These are phyloP conservation scores for Mucor saturninus DNA, from an alignment of 371 early-diverging fungal species.

Conservation along the genomic window DNA sequence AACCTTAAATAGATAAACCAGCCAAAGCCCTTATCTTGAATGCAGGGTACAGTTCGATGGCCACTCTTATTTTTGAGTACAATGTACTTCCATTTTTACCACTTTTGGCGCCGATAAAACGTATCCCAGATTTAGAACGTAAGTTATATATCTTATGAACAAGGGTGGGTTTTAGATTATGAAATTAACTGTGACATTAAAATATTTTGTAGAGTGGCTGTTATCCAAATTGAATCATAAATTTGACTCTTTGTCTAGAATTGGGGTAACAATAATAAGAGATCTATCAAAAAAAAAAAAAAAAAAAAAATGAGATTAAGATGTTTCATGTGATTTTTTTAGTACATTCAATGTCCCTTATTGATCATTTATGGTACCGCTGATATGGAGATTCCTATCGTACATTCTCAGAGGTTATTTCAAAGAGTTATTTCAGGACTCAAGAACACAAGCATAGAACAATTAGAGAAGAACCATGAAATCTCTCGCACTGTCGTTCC, in stretches of 20 bases:
- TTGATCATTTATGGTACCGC: conserved; percentile 39
- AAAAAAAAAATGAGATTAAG: neutral
- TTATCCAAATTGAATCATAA: conserved; percentile 33
- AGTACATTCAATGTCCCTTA: conserved; percentile 45
- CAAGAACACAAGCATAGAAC: conserved; percentile 9
- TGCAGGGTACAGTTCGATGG: conserved; percentile 50
- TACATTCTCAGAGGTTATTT: conserved; percentile 45
- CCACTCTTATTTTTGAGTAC: conserved; percentile 50
- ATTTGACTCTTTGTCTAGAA: conserved; percentile 49
- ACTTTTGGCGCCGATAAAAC: conserved; percentile 41
- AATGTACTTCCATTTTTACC: conserved; percentile 36
- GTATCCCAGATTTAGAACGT: conserved; percentile 39
- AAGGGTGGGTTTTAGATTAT: conserved; percentile 2
- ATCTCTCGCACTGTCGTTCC: conserved; percentile 16
- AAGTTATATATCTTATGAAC: conserved; percentile 7
- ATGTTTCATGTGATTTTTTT: conserved; percentile 7
- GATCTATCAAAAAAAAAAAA: neutral
- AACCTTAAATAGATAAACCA: conserved; percentile 24
- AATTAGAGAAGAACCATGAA: conserved; percentile 3
- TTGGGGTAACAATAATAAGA: conserved; percentile 33
- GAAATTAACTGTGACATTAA: neutral
- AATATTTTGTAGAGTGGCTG: conserved; percentile 35
- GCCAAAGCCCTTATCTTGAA: conserved; percentile 47
- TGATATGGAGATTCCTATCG: conserved; percentile 48
- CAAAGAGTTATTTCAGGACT: conserved; percentile 27